phyloP scores from a whole-genome alignment of 176 grass and related monocot genomes.

The Carex scoparia region DNA sequence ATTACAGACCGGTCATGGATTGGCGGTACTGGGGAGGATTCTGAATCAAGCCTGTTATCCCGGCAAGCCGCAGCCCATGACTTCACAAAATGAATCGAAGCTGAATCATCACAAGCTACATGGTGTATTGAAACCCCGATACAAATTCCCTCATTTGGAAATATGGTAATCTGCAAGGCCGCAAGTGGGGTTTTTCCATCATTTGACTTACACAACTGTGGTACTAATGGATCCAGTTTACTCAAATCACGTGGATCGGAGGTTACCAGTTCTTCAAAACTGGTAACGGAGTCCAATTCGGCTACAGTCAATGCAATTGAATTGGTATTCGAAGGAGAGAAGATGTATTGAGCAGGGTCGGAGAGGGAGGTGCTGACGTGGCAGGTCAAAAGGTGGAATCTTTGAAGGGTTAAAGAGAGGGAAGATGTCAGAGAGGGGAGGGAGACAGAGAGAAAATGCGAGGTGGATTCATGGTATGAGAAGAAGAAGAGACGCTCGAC shows the following conservation, averaged over 20 bases:
- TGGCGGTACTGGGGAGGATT: background rate
- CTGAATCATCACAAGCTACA: conserved; percentile 25
- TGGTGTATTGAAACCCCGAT: conserved; percentile 31
- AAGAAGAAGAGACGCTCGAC: conserved; percentile 65
- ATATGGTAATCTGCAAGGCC: conserved; percentile 29
- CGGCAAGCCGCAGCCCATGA: conserved; percentile 42
- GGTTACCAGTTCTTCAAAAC: conserved; percentile 24
- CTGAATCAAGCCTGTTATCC: background rate
- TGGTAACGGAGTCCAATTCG: background rate
- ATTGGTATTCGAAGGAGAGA: conserved; percentile 22
- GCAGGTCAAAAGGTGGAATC: conserved; percentile 48
- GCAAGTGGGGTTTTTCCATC: background rate
- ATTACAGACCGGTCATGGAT: conserved; percentile 2
- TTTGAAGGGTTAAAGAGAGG: conserved; percentile 37
- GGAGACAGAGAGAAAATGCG: conserved; percentile 18
- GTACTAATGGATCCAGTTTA: conserved; percentile 16
- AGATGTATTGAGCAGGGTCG: background rate
- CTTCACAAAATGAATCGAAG: conserved; percentile 35
- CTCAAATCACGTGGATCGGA: conserved; percentile 8
- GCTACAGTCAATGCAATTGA: conserved; percentile 28
- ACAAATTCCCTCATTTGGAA: conserved; percentile 25
- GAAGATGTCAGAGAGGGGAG: conserved; percentile 41
- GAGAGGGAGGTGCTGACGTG: background rate
- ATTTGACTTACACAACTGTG: background rate
- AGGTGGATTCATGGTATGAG: conserved; percentile 16